A percentile compares a stretch with the other conserved stretches of the same genome.
phyloP scores from a whole-genome alignment of 768 basidiomycete species.

The Pleurotus ostreatus region DNA sequence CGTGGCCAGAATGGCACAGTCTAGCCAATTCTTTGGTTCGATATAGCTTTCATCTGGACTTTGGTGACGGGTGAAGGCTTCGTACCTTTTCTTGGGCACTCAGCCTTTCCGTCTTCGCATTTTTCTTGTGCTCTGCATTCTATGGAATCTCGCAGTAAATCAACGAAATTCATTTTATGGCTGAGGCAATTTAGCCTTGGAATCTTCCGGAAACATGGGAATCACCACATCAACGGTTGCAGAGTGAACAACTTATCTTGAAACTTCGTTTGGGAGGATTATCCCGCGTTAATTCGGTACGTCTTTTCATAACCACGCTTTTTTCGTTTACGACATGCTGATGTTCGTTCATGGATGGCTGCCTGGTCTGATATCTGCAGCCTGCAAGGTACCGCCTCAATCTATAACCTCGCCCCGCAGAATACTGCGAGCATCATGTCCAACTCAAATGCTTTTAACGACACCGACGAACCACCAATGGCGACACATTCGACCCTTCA shows the following conservation, averaged over 20 bases:
- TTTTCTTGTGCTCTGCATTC: too few species aligned
- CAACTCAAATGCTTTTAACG: neutral
- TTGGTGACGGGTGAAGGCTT: too few species aligned
- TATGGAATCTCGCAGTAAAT: too few species aligned
- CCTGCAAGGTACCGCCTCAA: neutral
- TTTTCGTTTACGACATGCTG: neutral
- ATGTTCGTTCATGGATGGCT: neutral
- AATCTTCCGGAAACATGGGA: neutral
- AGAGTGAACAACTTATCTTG: neutral
- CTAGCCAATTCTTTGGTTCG: too few species aligned
- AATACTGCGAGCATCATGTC: neutral
- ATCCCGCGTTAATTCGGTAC: neutral
- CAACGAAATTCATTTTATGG: neutral
- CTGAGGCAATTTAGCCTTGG: neutral
- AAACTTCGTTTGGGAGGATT: neutral
- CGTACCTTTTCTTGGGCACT: too few species aligned
- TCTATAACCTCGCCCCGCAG: neutral
- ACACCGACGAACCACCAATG: neutral
- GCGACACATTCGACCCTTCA: slow-evolving; percentile 1
- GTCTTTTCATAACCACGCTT: neutral
- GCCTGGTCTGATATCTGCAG: neutral
- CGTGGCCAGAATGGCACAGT: too few species aligned
- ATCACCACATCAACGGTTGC: neutral
- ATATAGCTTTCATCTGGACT: too few species aligned
- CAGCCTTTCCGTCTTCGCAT: too few species aligned